Evolutionary conservation across 2,329 filamentous ascomycete genomes (phyloP).

Genomic region (Mycosphaerelloides madeirae): DNA sequence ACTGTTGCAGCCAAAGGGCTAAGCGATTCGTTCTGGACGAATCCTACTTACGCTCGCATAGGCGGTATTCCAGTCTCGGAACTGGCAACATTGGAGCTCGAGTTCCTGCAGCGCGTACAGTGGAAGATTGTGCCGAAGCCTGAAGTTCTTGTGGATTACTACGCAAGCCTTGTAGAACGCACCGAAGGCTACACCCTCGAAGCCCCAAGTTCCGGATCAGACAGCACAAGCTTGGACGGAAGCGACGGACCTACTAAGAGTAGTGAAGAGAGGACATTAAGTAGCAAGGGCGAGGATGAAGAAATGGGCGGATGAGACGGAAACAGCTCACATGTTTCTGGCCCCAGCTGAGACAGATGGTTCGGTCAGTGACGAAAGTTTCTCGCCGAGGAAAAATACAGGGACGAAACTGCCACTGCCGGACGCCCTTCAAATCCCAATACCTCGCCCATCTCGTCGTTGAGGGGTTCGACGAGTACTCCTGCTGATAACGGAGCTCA

Average conservation of each 20-base stretch:
- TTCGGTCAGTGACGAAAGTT: no score
- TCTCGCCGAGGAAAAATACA: no score
- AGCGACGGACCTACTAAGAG: conserved; percentile 6
- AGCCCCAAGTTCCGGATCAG: conserved; percentile 12
- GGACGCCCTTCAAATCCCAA: no score
- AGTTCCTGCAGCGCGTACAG: conserved; percentile 86
- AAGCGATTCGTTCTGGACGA: conserved; percentile 97
- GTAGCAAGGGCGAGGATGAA: conserved; percentile 7
- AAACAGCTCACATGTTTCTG: no score
- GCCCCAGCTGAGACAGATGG: no score
- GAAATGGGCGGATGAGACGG: conserved; percentile 5
- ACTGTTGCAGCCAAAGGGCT: conserved; percentile 95
- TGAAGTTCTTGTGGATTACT: conserved; percentile 90
- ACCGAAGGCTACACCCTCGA: conserved; percentile 57
- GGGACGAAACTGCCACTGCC: no score
- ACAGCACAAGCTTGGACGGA: conserved; percentile 14
- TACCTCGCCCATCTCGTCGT: no score
- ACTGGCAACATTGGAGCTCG: conserved; percentile 83
- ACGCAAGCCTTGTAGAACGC: conserved; percentile 73
- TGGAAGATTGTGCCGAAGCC: conserved; percentile 97
- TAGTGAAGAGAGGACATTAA: background rate
- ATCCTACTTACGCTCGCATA: conserved; percentile 89
- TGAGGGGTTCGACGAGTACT: no score
- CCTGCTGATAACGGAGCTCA: no score
- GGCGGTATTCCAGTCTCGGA: conserved; percentile 88